Base-by-base conservation (phyloP, 192 early-diverging fungal genomes). In the Backusella australiensis region DNA sequence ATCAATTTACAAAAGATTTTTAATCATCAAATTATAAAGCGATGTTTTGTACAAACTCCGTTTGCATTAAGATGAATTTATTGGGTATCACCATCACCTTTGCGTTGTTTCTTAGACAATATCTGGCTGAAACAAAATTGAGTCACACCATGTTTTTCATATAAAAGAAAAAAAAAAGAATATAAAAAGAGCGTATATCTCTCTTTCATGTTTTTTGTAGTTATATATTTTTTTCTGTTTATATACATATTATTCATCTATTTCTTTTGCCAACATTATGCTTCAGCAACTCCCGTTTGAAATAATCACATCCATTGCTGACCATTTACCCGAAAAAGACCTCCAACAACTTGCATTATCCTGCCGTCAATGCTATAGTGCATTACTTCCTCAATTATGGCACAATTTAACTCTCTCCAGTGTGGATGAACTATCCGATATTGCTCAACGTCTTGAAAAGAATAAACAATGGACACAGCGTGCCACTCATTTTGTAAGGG, bases 241-340 rank as follows among this genome's bases (percentile, higher is more conserved):
- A 23, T 39, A 19, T 41, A 69, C 66, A 15, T 41, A 29, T 63
- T 35, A 1, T 65, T 34, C 15, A 12, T 52, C 39, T 39, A 34
- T 56, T 49, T n/a, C 56, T 38, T 39, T 66, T 74, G 70, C 41
- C n/a, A 72, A 49, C 70, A 66, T 34, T 65, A 74, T 74, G 36
- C 35, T 66, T 23, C 72, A 74, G 38, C 52, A 74, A 63, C 32
- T 74, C 72, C 68, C 68, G 9, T 38, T 69, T 69, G 71, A 72
- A n/a, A 44, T 72, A 21, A 46, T 72, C n/a, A 53, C 71, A 29
- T 36, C n/a, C 6, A 72, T 72, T 56, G 71, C 71, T 21, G 34
- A 46, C 14, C 35, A 53, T 56, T 49, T 72, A n/a, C 26, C 41
- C 9, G 32, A 34, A n/a, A 49, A 59, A 72, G 26, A 29, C 0